Evolutionary conservation across 2,329 filamentous ascomycete genomes (phyloP), one percentile per base, ranked within the genome.

Genomic region (Graphilbum sp.): DNA sequence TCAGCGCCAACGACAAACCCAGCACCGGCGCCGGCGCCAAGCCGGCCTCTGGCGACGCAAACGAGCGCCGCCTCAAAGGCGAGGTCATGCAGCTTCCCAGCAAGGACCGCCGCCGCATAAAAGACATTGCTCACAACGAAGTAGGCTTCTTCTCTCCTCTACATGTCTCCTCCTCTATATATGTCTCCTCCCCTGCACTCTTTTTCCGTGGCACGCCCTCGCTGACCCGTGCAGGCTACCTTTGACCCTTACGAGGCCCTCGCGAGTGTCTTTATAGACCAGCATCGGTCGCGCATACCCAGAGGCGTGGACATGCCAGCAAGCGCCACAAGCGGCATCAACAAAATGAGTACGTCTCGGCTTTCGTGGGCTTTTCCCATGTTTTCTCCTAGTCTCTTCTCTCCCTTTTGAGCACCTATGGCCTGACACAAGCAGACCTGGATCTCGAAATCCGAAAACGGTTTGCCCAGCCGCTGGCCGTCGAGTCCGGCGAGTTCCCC

Each of bases 81-180:
- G 74, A 79, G 50, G 72, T 81, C 43, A 80, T 80, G 76, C 72
- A 76, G 50, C 62, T 81, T 33, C 75, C 72, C n/a, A 72, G 64
- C 41, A 64, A 73, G 46, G 75, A 81, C 50, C 63, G 76, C 45
- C 62, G 75, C 55, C 66, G 75, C 41, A 70, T 81, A 49, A 80
- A 81, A 48, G 75, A 80, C 45, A 55, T 79, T 25, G 59, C 57
- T 18, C 64, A 67, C 19, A 76, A 76, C 47, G 72, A 78, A 46
- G 74, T 78, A 47, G 44, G 69, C 29, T 29, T 34, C n/a, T n/a
- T n/a, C 8, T 31, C 7, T 24, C n/a, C 17, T 4, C 27, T 11
- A 3, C 16, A 13, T 18, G 13, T 19, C 21, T 23, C 16, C 16
- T 12, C 18, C n/a, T n/a, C n/a, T n/a, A n/a, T n/a, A n/a, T n/a